These are phyloP conservation scores for Dillenia suffruticosa DNA, from an alignment of 164 flowering plant genomes.

Conservation along the genomic window DNA sequence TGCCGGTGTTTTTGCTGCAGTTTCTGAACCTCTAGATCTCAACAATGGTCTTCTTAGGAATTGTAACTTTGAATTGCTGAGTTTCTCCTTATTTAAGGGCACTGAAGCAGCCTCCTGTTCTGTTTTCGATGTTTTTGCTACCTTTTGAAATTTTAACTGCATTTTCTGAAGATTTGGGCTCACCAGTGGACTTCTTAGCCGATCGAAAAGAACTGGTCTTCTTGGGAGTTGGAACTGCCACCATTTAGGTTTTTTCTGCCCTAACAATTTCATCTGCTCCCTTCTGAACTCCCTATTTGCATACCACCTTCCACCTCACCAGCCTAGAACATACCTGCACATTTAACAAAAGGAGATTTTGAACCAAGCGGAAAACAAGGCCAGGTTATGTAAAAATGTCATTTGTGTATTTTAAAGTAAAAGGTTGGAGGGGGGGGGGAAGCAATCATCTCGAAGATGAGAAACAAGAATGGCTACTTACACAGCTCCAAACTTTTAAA, in stretches of 20 bases:
- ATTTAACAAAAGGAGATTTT: too few relatives aligned
- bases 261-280: conserved; percentile 59
- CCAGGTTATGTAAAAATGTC: too few relatives aligned
- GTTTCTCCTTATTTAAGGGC: conserved; percentile 1
- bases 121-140: conserved; percentile 13
- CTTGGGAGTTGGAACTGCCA: conserved; percentile 40
- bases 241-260: conserved; percentile 45
- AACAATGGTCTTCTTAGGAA: conserved; percentile 21
- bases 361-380: too few relatives aligned
- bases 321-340: conserved; percentile 70
- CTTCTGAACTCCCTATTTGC: conserved; percentile 63
- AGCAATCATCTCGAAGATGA: neutral
- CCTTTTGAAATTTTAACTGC: conserved; percentile 6
- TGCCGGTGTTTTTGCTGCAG: too few relatives aligned
- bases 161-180: conserved; percentile 27
- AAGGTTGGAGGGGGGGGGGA: neutral
- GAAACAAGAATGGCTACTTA: neutral
- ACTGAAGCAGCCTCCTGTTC: conserved; percentile 11
- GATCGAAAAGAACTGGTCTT: conserved; percentile 10
- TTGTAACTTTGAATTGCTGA: neutral
- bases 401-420: neutral
- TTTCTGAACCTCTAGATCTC: conserved; percentile 29
- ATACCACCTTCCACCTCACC: conserved; percentile 94
- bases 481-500: neutral
- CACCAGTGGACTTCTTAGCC: conserved; percentile 21